Evolutionary conservation across 306 rosid genomes (phyloP).

Genomic region (Vigna trinervia): DNA sequence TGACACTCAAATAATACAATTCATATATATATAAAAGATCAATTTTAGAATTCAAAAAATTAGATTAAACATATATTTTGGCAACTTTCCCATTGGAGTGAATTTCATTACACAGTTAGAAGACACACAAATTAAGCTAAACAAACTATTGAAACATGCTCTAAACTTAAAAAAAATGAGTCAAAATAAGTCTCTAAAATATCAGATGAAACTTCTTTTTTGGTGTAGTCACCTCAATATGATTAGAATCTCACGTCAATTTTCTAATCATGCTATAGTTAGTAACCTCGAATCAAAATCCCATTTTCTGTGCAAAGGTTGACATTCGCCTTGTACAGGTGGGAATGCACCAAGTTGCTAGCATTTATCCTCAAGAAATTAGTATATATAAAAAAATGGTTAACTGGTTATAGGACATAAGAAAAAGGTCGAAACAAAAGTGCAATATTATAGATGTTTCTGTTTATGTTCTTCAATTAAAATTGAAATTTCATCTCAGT

Average conservation of each 20-base stretch:
- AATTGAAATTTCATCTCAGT: not conserved
- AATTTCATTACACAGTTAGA: too few species aligned
- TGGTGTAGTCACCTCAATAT: not conserved
- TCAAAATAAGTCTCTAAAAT: too few species aligned
- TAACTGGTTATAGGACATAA: constrained; percentile 12
- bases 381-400: constrained; percentile 19
- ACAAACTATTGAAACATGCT: too few species aligned
- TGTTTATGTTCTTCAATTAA: not conserved
- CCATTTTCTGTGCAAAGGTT: not conserved
- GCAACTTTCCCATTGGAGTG: too few species aligned
- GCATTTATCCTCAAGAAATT: not conserved
- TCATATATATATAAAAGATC: too few species aligned
- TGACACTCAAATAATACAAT: too few species aligned
- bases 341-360: not conserved
- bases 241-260: not conserved
- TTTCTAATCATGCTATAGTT: not conserved
- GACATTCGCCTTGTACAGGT: not conserved
- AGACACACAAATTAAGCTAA: too few species aligned
- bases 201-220: not conserved
- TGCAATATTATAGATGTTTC: not conserved
- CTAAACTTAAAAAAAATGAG: too few species aligned
- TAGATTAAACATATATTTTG: too few species aligned
- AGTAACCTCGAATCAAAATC: constrained; percentile 16
- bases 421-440: not conserved
- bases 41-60: too few species aligned